Conservation (phyloP, 192 early-diverging fungal species). For the Cladochytrium replicatum region DNA sequence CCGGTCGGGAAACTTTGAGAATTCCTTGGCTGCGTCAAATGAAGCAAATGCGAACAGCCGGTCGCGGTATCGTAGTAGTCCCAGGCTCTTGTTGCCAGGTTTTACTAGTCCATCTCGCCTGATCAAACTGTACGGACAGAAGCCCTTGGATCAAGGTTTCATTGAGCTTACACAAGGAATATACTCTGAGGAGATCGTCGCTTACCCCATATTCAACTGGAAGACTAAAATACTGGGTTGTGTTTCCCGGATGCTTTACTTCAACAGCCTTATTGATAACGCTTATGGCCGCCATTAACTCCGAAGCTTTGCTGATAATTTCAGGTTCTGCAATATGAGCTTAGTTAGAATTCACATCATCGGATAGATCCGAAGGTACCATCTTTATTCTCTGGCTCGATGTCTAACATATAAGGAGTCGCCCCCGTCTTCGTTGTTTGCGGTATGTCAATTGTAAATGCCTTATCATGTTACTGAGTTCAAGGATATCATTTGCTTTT, state of each 20-base stretch:
- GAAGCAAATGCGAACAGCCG: slow-evolving; percentile 35
- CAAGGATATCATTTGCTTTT: neutral
- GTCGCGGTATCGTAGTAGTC: slow-evolving; percentile 41
- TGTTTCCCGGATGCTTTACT: slow-evolving; percentile 48
- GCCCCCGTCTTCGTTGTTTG: slow-evolving; percentile 7
- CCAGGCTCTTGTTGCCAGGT: slow-evolving; percentile 45
- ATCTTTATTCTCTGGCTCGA: slow-evolving; percentile 30
- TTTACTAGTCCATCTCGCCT: slow-evolving; percentile 34
- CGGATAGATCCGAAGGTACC: neutral
- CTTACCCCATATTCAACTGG: slow-evolving; percentile 45
- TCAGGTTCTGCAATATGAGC: slow-evolving; percentile 21
- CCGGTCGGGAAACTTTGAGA: slow-evolving; percentile 35
- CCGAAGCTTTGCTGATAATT: slow-evolving; percentile 30
- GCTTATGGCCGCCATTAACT: slow-evolving; percentile 35
- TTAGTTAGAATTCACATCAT: neutral
- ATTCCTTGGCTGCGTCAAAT: slow-evolving; percentile 27
- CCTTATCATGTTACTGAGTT: slow-evolving; percentile 9
- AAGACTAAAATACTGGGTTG: slow-evolving; percentile 43
- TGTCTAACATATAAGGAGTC: slow-evolving; percentile 29
- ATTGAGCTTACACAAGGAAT: neutral
- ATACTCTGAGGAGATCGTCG: no score
- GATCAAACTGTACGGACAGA: slow-evolving; percentile 40
- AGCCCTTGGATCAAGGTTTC: slow-evolving; percentile 40
- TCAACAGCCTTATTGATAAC: slow-evolving; percentile 39
- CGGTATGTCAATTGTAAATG: slow-evolving; percentile 30